phyloP scores from a whole-genome alignment of 1,284 basidiomycete species.

The Pascua guehoae region DNA sequence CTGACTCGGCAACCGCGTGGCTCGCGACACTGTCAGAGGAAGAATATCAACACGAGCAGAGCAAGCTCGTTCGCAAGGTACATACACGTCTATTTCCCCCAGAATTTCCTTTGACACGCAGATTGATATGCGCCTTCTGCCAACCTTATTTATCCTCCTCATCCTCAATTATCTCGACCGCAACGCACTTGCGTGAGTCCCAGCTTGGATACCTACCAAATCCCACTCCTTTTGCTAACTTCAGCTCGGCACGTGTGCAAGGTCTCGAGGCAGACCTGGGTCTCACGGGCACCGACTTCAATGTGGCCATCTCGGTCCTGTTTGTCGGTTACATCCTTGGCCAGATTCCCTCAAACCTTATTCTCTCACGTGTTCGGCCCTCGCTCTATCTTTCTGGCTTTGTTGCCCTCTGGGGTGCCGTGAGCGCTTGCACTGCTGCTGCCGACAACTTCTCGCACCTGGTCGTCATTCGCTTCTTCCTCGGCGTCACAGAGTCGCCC shows the following conservation, averaged over 20 bases:
- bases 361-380: constrained; percentile 8
- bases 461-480: constrained; percentile 34
- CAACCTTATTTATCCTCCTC: constrained; percentile 31
- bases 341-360: constrained; percentile 4
- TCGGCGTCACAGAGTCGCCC: constrained; percentile 24
- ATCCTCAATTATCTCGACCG: constrained; percentile 44
- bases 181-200: constrained; percentile 33
- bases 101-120: constrained; percentile 6
- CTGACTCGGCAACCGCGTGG: background rate
- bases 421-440: constrained; percentile 11
- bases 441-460: constrained; percentile 16
- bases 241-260: constrained; percentile 16
- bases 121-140: constrained; percentile 25
- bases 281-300: constrained; percentile 30
- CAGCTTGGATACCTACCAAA: background rate
- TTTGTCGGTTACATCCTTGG: constrained; percentile 44
- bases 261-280: constrained; percentile 31
- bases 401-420: constrained; percentile 16
- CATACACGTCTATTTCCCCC: background rate
- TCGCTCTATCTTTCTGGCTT: constrained; percentile 20
- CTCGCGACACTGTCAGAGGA: background rate
- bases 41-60: background rate
- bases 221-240: background rate
- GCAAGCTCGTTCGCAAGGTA: constrained; percentile 1
- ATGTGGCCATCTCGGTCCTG: constrained; percentile 43